Evolutionary conservation across 805 yeast species (phyloP).

Genomic region (Ogataea kodamae): DNA sequence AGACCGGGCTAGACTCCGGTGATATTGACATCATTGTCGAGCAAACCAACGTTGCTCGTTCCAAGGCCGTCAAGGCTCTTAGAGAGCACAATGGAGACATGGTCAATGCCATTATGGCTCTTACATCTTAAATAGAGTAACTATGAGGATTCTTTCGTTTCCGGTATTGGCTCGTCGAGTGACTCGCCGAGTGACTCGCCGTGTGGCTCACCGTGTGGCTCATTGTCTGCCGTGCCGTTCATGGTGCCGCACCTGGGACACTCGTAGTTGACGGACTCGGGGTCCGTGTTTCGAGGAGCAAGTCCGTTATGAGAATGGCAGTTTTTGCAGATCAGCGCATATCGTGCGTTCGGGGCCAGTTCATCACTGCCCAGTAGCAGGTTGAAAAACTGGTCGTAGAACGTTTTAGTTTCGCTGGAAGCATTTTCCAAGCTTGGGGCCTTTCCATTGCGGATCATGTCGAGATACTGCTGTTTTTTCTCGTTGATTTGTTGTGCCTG

Average conservation of each 20-base stretch:
- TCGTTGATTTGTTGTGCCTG: conserved; percentile 41
- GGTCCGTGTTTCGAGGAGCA: conserved; percentile 65
- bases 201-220: too few species aligned
- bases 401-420: conserved; percentile 12
- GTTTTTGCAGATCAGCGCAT: conserved; percentile 66
- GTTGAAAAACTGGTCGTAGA: conserved; percentile 37
- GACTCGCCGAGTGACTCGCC: too few species aligned
- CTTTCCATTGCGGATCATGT: conserved; percentile 31
- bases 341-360: conserved; percentile 53
- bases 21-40: conserved; percentile 85
- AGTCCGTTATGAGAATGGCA: conserved; percentile 75
- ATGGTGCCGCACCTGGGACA: conserved; percentile 63
- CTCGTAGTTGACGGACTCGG: conserved; percentile 47
- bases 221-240: conserved; percentile 26
- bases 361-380: conserved; percentile 62
- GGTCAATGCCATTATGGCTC: conserved; percentile 93
- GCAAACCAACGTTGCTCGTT: conserved; percentile 86
- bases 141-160: too few species aligned
- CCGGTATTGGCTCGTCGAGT: too few species aligned
- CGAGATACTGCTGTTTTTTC: conserved; percentile 39
- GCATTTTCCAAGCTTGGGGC: conserved; percentile 11
- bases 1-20: conserved; percentile 74
- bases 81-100: conserved; percentile 87
- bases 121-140: conserved; percentile 30
- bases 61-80: conserved; percentile 88